Percentiles rank a stretch among this genome's conserved stretches.
phyloP scores from a whole-genome alignment of 257 asterid species.

The Leonotis leonurus region DNA sequence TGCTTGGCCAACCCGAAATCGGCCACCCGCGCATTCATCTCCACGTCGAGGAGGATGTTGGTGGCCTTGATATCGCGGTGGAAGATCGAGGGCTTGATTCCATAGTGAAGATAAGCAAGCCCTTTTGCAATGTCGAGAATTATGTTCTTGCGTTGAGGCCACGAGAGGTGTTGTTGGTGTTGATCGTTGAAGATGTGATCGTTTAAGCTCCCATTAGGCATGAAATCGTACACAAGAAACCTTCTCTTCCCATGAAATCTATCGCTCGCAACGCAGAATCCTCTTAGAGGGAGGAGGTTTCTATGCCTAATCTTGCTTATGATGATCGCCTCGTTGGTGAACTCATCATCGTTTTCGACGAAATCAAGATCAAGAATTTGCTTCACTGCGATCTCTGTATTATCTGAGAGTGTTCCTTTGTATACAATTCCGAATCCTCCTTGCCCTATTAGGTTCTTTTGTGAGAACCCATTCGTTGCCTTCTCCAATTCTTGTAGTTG shows the following conservation, averaged over 20 bases:
- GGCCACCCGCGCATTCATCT: constrained; percentile 44
- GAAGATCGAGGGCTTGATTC: constrained; percentile 48
- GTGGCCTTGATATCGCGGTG: constrained; percentile 56
- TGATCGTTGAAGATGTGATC: constrained; percentile 35
- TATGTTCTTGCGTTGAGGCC: constrained; percentile 62
- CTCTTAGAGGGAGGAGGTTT: constrained; percentile 45
- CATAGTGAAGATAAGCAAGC: constrained; percentile 51
- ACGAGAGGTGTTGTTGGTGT: constrained; percentile 14
- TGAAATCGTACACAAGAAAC: constrained; percentile 45
- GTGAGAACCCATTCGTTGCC: constrained; percentile 45
- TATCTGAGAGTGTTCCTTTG: constrained; percentile 43
- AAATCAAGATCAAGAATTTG: constrained; percentile 36
- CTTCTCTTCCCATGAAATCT: constrained; percentile 33
- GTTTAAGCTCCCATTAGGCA: constrained; percentile 45
- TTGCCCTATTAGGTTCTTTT: constrained; percentile 40
- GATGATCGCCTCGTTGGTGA: constrained; percentile 47
- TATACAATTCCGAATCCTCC: constrained; percentile 51
- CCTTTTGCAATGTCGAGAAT: constrained; percentile 57
- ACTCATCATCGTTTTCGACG: constrained; percentile 46
- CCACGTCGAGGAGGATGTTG: constrained; percentile 50
- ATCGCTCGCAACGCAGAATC: constrained; percentile 49
- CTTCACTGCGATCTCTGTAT: constrained; percentile 42
- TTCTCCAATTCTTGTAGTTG: constrained; percentile 32
- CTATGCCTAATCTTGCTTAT: constrained; percentile 59
- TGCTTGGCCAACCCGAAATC: constrained; percentile 62